A percentile compares a stretch with the other conserved stretches of the same genome.
phyloP scores from a whole-genome alignment of 805 yeast species.

The Candida nemodendra region DNA sequence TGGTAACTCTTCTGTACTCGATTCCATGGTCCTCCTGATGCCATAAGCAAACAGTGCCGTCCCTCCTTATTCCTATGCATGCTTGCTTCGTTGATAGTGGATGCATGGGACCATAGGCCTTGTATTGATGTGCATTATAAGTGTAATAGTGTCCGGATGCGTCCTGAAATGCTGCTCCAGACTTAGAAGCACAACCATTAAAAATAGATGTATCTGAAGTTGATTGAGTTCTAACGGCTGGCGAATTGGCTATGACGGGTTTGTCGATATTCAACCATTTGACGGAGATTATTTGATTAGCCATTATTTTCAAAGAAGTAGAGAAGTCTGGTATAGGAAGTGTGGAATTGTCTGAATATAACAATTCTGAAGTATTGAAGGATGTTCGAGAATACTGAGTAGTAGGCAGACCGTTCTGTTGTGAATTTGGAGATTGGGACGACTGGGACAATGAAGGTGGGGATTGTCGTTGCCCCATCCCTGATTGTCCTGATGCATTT shows the following conservation, averaged over 20 bases:
- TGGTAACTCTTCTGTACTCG: slow-evolving; percentile 47
- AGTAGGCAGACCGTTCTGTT: slow-evolving; percentile 20
- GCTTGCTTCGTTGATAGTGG: slow-evolving; percentile 71
- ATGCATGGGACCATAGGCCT: slow-evolving; percentile 62
- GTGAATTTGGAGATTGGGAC: slow-evolving; percentile 3
- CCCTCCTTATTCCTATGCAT: slow-evolving; percentile 60
- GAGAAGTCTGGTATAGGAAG: slow-evolving; percentile 26
- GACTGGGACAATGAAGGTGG: slow-evolving; percentile 18
- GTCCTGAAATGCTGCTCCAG: slow-evolving; percentile 37
- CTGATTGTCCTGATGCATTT: slow-evolving; percentile 22
- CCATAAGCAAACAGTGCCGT: slow-evolving; percentile 59
- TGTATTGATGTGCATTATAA: slow-evolving; percentile 60
- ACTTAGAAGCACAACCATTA: slow-evolving; percentile 36
- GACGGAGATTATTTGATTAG: slow-evolving; percentile 45
- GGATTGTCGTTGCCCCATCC: slow-evolving; percentile 20
- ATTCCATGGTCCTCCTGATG: slow-evolving; percentile 64
- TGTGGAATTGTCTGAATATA: slow-evolving; percentile 40
- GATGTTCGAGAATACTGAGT: slow-evolving; percentile 40
- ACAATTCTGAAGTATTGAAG: slow-evolving; percentile 41
- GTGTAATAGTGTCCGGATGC: slow-evolving; percentile 37
- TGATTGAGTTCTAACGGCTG: slow-evolving; percentile 44
- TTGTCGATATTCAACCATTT: slow-evolving; percentile 79
- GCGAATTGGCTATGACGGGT: slow-evolving; percentile 56
- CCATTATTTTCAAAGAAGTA: slow-evolving; percentile 19
- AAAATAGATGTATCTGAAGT: slow-evolving; percentile 25